Base-by-base conservation (phyloP, 208 protist species). In the Trypanosomatidae sp. region DNA sequence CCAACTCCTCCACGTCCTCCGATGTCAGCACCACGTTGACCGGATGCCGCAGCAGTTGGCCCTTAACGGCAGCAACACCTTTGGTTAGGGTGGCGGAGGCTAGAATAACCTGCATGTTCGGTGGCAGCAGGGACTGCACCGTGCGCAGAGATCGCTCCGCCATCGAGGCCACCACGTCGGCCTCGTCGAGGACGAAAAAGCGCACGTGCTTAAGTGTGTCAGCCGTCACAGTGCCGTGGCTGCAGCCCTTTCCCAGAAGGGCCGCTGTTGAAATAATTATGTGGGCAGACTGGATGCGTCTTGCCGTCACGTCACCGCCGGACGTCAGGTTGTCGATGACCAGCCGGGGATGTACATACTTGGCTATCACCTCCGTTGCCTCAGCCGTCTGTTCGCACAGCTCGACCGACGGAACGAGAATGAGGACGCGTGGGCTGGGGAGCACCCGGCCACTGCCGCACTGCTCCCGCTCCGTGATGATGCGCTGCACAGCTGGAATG, bases 381-480 rank as follows among this genome's bases (percentile, higher is more conserved):
- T 96, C 89, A 41, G 81, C 84, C 33, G 97, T 98, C 84, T 99
- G 98, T 76, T 97, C 90, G 79, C 97, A 98, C 47, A 99, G 81
- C 77, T 99, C 98, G 22, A 97, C 88, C 9, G 98, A 98, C 10
- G 98, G 98, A 15, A 99, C 91, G 0, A 99, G 84, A 30, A 99
- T 88, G 50, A 99, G 83, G 9, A 89, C 98, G n/a, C 90, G 66
- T 0, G 98, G 87, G 64, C 92, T 91, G 33, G 62, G 30, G 50
- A 56, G 36, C 1, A 68, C 36, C 22, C 88, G 87, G 12, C 44
- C 41, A 41, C 55, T 52, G 36, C 76, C 68, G 8, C 81, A 50
- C 60, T 87, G 83, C 82, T 91, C 87, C 15, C 86, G 84, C 75
- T 94, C 84, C 19, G 87, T 90, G 64, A 97, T 82, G 69, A 98